phyloP scores from a whole-genome alignment of 805 yeast species.

The Kodamaea sagamina region DNA sequence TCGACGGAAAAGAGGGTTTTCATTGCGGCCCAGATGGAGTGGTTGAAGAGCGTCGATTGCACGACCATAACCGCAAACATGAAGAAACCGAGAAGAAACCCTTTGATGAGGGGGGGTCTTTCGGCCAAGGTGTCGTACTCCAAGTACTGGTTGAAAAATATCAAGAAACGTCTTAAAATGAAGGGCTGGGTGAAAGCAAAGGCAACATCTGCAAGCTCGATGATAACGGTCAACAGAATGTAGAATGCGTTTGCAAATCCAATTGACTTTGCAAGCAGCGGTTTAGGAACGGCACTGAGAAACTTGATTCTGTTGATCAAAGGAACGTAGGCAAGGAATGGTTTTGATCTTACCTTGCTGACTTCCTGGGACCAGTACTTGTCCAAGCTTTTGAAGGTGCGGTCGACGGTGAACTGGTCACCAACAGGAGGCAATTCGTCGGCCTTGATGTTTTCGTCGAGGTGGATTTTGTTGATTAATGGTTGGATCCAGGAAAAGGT shows the following conservation, averaged over 20 bases:
- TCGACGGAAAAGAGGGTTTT: constrained; percentile 19
- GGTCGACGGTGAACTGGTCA: constrained; percentile 15
- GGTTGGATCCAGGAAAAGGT: constrained; percentile 33
- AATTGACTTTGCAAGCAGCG: constrained; percentile 25
- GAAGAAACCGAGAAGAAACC: constrained; percentile 24
- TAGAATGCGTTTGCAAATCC: constrained; percentile 19
- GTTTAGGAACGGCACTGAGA: constrained; percentile 17
- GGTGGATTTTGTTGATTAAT: constrained; percentile 25
- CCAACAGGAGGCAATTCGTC: constrained; percentile 19
- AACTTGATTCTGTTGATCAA: constrained; percentile 9
- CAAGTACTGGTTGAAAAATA: constrained; percentile 24
- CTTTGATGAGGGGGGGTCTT: constrained; percentile 29
- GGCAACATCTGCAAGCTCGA: constrained; percentile 26
- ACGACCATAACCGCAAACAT: constrained; percentile 30
- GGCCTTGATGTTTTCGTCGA: constrained; percentile 23
- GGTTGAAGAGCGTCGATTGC: constrained; percentile 27
- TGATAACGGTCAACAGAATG: constrained; percentile 16
- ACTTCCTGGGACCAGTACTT: constrained; percentile 26
- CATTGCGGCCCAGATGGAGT: constrained; percentile 18
- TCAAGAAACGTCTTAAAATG: constrained; percentile 31
- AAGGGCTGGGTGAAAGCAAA: constrained; percentile 31
- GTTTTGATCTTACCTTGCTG: constrained; percentile 16
- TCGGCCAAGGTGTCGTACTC: constrained; percentile 1
- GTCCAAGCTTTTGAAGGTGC: constrained; percentile 22
- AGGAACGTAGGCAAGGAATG: constrained; percentile 8